A percentile compares a stretch with the other conserved stretches of the same genome.
Conservation (phyloP, 805 yeast genomes). For the Spathaspora gorwiae region DNA sequence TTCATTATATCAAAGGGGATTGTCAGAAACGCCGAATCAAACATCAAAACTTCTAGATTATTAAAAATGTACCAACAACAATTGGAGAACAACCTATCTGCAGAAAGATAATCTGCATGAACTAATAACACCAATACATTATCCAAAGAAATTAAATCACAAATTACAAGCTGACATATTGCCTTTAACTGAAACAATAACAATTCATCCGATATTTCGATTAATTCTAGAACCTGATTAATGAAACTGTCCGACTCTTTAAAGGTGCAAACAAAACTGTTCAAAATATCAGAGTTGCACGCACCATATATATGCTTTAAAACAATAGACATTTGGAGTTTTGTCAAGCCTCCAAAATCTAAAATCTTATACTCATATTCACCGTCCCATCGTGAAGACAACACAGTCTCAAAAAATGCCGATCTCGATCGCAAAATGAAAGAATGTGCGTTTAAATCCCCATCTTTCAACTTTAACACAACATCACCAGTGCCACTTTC, state of each 20-base stretch:
- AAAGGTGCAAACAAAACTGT: conserved; percentile 17
- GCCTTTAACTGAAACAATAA: conserved; percentile 55
- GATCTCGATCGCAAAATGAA: conserved; percentile 52
- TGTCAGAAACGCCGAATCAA: conserved; percentile 34
- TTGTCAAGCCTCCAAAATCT: conserved; percentile 41
- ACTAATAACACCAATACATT: conserved; percentile 55
- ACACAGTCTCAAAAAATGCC: conserved; percentile 57
- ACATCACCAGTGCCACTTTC: conserved; percentile 37
- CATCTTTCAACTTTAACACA: conserved; percentile 43
- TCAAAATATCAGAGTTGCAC: conserved; percentile 37
- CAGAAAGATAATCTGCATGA: conserved; percentile 49
- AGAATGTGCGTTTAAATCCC: conserved; percentile 44
- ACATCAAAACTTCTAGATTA: conserved; percentile 59
- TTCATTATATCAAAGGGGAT: conserved; percentile 22
- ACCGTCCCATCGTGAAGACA: conserved; percentile 52
- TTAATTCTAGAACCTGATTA: conserved; percentile 50
- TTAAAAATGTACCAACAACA: conserved; percentile 66
- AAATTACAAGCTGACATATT: conserved; percentile 55
- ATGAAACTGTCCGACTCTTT: conserved; percentile 41
- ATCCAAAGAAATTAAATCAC: conserved; percentile 52
- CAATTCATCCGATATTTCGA: conserved; percentile 61
- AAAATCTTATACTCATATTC: conserved; percentile 17
- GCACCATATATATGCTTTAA: conserved; percentile 57
- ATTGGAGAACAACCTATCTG: conserved; percentile 51
- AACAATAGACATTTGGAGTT: conserved; percentile 43